These are phyloP conservation scores for Austroboletus festivus DNA, from an alignment of 768 basidiomycete genomes.

Conservation along the genomic window DNA sequence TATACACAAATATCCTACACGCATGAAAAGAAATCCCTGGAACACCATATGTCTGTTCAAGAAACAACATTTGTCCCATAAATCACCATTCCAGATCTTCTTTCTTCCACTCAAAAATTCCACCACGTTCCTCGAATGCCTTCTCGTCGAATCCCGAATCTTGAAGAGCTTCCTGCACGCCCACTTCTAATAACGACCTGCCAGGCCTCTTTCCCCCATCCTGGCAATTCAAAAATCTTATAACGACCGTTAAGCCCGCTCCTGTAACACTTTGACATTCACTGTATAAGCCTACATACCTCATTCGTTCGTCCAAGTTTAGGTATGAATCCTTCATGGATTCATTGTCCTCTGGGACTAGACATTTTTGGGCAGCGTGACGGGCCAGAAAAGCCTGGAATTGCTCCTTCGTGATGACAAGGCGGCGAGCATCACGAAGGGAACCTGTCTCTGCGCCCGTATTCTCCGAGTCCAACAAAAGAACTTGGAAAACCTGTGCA, in stretches of 20 bases:
- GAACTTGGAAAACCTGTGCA: constrained; percentile 38
- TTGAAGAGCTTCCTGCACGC: constrained; percentile 31
- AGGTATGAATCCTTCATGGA: constrained; percentile 41
- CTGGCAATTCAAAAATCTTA: not conserved
- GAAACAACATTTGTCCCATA: not conserved
- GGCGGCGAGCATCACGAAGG: constrained; percentile 33
- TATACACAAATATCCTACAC: too few relatives aligned
- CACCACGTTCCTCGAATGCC: constrained; percentile 32
- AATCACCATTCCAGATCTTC: not conserved
- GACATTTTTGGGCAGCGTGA: constrained; percentile 27
- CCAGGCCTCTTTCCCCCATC: not conserved
- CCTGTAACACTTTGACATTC: not conserved
- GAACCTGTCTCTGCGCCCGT: constrained; percentile 31
- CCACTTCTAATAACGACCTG: constrained; percentile 32
- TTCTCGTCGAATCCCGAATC: constrained; percentile 35
- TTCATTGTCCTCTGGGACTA: constrained; percentile 39
- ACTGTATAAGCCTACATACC: constrained; percentile 16
- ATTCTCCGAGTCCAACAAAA: constrained; percentile 35
- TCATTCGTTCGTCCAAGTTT: constrained; percentile 38
- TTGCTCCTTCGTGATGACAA: constrained; percentile 34
- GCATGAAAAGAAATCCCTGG: too few relatives aligned
- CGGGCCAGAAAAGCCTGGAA: constrained; percentile 36
- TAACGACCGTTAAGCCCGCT: not conserved
- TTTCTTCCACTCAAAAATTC: constrained; percentile 37
- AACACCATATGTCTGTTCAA: too few relatives aligned